Conservation (phyloP, 108 stramenopile species). For the Skeletonema potamos region DNA sequence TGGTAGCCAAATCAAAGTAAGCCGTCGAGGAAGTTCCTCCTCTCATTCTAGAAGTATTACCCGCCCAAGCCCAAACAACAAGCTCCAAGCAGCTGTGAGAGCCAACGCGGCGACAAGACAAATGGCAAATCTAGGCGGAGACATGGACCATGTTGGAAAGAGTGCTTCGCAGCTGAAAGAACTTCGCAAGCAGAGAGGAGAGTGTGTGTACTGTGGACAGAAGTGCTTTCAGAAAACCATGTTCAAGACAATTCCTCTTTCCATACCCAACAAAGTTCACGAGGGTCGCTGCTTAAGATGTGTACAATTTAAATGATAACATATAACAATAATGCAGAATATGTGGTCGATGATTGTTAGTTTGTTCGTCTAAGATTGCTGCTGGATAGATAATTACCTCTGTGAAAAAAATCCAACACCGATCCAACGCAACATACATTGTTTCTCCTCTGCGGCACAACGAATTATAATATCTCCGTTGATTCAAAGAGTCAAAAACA, state of each 20-base stretch:
- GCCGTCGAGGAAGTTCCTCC: neutral
- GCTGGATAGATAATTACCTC: neutral
- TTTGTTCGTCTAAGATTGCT: neutral
- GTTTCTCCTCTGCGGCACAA: too few species aligned
- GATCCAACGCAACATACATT: too few species aligned
- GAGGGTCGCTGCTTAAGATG: conserved; percentile 11
- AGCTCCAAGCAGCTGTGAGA: neutral
- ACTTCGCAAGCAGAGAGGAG: neutral
- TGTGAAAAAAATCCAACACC: neutral
- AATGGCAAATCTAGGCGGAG: conserved; percentile 4
- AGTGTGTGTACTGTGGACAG: conserved; percentile 4
- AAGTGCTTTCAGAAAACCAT: conserved; percentile 10
- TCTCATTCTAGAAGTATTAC: neutral
- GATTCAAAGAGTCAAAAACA: too few species aligned
- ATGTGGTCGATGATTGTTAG: neutral
- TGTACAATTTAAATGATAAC: neutral
- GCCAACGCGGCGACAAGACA: neutral
- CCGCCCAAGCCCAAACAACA: neutral
- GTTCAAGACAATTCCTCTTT: conserved; percentile 10
- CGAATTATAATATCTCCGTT: neutral
- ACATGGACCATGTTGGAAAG: conserved; percentile 1
- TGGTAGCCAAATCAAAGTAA: neutral
- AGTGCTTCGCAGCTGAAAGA: neutral
- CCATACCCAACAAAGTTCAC: conserved; percentile 4
- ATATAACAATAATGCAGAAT: neutral